Conservation (phyloP, 1,139 yeast genomes). For the Kodamaea sp. region DNA sequence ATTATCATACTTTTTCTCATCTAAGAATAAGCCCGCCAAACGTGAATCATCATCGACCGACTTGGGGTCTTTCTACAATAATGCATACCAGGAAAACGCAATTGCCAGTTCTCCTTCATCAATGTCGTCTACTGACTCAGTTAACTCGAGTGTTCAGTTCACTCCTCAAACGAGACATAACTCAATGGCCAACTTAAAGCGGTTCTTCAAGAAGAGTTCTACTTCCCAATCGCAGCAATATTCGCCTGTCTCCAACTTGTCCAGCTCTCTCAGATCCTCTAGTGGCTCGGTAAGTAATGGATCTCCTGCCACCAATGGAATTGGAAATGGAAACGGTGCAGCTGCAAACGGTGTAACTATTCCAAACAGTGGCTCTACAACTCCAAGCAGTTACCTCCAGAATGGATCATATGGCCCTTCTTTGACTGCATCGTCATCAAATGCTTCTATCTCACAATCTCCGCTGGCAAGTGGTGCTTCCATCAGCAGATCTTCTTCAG, state of each 20-base stretch:
- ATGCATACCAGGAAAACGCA: constrained; percentile 37
- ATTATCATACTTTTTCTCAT: constrained; percentile 46
- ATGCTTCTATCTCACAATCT: constrained; percentile 33
- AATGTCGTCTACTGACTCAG: constrained; percentile 40
- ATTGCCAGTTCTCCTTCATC: constrained; percentile 42
- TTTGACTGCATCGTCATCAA: constrained; percentile 34
- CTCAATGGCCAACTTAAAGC: constrained; percentile 72
- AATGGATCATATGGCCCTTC: constrained; percentile 14
- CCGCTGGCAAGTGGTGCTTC: constrained; percentile 22
- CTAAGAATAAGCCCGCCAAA: constrained; percentile 34
- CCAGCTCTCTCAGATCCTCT: constrained; percentile 38
- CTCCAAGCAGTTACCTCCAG: constrained; percentile 13
- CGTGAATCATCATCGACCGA: constrained; percentile 39
- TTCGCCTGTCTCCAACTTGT: constrained; percentile 37
- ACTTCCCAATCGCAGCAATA: constrained; percentile 28
- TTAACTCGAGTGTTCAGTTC: constrained; percentile 17
- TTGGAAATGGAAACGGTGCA: not conserved
- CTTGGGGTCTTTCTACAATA: constrained; percentile 48
- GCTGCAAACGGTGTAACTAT: constrained; percentile 15
- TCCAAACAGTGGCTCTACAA: constrained; percentile 15
- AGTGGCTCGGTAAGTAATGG: constrained; percentile 11
- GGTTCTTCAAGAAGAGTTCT: constrained; percentile 57
- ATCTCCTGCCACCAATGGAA: constrained; percentile 6
- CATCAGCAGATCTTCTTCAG: constrained; percentile 28
- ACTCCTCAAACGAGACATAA: constrained; percentile 50